Percentiles rank a stretch among this genome's conserved stretches.
phyloP scores from a whole-genome alignment of 805 yeast genomes.

The Zygotorulaspora sp. region DNA sequence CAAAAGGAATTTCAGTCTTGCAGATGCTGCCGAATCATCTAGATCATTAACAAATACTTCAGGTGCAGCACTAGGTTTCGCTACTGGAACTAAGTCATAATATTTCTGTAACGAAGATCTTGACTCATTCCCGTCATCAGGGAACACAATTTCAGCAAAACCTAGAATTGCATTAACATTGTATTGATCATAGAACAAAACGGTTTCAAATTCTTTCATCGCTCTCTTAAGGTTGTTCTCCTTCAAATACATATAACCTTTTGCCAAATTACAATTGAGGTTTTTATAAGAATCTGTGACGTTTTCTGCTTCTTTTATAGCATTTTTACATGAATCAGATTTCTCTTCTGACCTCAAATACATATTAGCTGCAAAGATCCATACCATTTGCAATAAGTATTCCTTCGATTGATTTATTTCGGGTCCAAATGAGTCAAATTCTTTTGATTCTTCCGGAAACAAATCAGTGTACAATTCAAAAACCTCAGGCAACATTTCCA shows the following conservation, averaged over 20 bases:
- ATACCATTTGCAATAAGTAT: slow-evolving; percentile 51
- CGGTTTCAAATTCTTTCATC: slow-evolving; percentile 59
- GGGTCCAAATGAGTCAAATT: slow-evolving; percentile 14
- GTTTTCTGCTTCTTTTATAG: slow-evolving; percentile 66
- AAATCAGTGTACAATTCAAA: slow-evolving; percentile 54
- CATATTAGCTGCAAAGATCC: slow-evolving; percentile 70
- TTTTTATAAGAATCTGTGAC: slow-evolving; percentile 43
- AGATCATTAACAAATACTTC: slow-evolving; percentile 46
- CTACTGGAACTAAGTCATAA: slow-evolving; percentile 3
- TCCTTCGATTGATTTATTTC: slow-evolving; percentile 29
- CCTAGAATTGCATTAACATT: slow-evolving; percentile 54
- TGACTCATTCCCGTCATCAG: slow-evolving; percentile 35
- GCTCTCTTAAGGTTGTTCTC: slow-evolving; percentile 43
- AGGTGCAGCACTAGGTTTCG: not conserved
- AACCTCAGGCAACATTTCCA: slow-evolving; percentile 62
- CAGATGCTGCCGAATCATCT: slow-evolving; percentile 58
- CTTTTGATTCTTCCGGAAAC: slow-evolving; percentile 31
- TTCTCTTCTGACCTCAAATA: slow-evolving; percentile 48
- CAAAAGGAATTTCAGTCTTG: slow-evolving; percentile 43
- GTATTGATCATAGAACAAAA: slow-evolving; percentile 46
- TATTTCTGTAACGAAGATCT: slow-evolving; percentile 5
- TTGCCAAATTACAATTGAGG: slow-evolving; percentile 26
- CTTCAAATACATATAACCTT: slow-evolving; percentile 35
- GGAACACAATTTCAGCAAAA: slow-evolving; percentile 45
- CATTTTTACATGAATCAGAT: slow-evolving; percentile 58